These are phyloP conservation scores for Gyrodon lividus DNA, from an alignment of 768 basidiomycete genomes.

Conservation along the genomic window DNA sequence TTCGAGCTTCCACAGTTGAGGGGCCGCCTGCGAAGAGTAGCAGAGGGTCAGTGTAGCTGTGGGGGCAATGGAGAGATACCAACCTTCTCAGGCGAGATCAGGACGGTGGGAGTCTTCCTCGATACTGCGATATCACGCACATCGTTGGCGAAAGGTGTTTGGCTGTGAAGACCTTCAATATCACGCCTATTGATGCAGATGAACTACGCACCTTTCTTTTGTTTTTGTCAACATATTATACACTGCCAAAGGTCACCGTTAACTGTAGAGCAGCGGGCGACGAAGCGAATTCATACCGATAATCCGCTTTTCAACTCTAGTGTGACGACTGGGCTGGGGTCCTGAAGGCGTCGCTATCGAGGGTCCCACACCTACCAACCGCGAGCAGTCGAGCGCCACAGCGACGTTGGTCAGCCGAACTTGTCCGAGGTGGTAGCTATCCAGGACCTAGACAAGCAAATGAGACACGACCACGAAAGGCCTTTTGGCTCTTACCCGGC, in stretches of 20 bases:
- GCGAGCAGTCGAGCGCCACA: constrained; percentile 44
- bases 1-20: constrained; percentile 76
- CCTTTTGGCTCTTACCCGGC: constrained; percentile 25
- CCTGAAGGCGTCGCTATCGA: constrained; percentile 42
- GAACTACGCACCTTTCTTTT: constrained; percentile 42
- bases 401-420: constrained; percentile 50
- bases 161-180: constrained; percentile 34
- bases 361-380: constrained; percentile 51
- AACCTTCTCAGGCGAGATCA: constrained; percentile 38
- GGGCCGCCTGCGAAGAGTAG: constrained; percentile 52
- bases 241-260: constrained; percentile 28
- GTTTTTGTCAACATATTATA: constrained; percentile 46
- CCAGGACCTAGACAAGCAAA: constrained; percentile 32
- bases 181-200: not conserved
- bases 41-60: constrained; percentile 7
- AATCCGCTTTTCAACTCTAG: constrained; percentile 53
- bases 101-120: constrained; percentile 41
- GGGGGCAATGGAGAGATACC: constrained; percentile 10
- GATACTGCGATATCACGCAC: constrained; percentile 53
- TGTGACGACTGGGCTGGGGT: constrained; percentile 46
- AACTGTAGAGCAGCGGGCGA: not conserved
- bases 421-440: constrained; percentile 42
- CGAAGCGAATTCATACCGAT: constrained; percentile 38
- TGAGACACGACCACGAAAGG: not conserved
- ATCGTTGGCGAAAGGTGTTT: constrained; percentile 54